Evolutionary conservation across 257 asterid species (phyloP), one percentile per base, ranked within the genome.

Genomic region (Primulina tabacum): DNA sequence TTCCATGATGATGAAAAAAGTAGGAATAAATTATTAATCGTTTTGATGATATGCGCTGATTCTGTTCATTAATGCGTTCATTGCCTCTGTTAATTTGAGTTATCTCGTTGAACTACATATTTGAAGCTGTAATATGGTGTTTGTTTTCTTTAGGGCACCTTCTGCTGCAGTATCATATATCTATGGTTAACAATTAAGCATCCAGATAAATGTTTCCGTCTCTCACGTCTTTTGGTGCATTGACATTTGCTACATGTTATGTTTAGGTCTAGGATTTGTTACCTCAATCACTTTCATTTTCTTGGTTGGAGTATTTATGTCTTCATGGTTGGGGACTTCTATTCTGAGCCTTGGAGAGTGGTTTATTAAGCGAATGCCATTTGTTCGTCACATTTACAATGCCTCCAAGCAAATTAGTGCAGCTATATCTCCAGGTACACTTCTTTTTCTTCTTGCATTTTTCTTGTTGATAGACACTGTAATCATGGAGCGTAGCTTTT

Each of bases 351-450:
- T 88, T 24, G 92, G 95, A 37, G 95, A 88, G 79, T 88, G 95
- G 95, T 88, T 84, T 73, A 88, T 88, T 71, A 88, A 84, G 64
- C 88, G 95, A 58, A 86, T 88, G 95, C 95, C 95, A 71, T 87
- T 88, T 76, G 89, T 88, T 78, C 87, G 87, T 62, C 95, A 88
- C 74, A 84, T 88, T 78, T 88, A 88, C 77, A 86, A 78, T 59
- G 95, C 95, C 82, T 86, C 92, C n/a, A 88, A 88, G 82, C 95
- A 88, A 75, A 88, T 88, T 76, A 88, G 95, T 73, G 72, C 92
- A 68, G 95, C 95, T 62, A 88, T 88, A 69, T 88, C 95, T 76
- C 92, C 95, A 76, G 95, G 95, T 88, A 57, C 37, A 61, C 72
- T 77, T 78, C 67, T n/a, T 64, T 72, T 73, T 80, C 59, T n/a